These are phyloP conservation scores for Viridothelium virens DNA, from an alignment of 495 filamentous ascomycete genomes.

Conservation along the genomic window DNA sequence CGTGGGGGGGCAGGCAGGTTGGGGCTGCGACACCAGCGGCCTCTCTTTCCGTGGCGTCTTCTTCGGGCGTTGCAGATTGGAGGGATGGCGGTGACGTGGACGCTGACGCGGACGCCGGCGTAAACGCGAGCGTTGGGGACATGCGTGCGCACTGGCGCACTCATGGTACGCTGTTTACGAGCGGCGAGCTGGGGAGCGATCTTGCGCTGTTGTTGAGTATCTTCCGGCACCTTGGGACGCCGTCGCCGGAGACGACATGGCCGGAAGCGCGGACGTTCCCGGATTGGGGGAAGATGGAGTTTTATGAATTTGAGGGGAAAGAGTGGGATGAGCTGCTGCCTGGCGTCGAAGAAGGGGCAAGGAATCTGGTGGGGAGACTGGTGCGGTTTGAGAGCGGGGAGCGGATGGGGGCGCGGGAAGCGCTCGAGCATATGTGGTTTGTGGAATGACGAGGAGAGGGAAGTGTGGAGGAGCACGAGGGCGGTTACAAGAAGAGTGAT, in stretches of 20 bases:
- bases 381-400: slow-evolving; percentile 50
- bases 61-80: background rate
- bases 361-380: slow-evolving; percentile 48
- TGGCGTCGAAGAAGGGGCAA: slow-evolving; percentile 41
- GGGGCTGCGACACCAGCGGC: background rate
- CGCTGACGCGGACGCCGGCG: too few relatives aligned
- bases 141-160: background rate
- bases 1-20: background rate
- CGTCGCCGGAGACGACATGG: slow-evolving; percentile 62
- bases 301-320: slow-evolving; percentile 45
- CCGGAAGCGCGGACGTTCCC: slow-evolving; percentile 54
- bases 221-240: slow-evolving; percentile 82
- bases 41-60: background rate
- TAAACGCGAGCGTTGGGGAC: too few relatives aligned
- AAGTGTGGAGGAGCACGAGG: background rate
- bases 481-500: too few relatives aligned
- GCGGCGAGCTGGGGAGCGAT: slow-evolving; percentile 83
- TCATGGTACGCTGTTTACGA: slow-evolving; percentile 60
- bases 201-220: slow-evolving; percentile 82
- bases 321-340: slow-evolving; percentile 50
- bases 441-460: background rate
- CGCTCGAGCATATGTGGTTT: slow-evolving; percentile 26
- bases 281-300: slow-evolving; percentile 62
- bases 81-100: too few relatives aligned
- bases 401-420: slow-evolving; percentile 45